Evolutionary conservation across 2,329 filamentous ascomycete species (phyloP), one percentile per base, ranked within the genome.

Genomic region (Berkeleyomyces basicola): DNA sequence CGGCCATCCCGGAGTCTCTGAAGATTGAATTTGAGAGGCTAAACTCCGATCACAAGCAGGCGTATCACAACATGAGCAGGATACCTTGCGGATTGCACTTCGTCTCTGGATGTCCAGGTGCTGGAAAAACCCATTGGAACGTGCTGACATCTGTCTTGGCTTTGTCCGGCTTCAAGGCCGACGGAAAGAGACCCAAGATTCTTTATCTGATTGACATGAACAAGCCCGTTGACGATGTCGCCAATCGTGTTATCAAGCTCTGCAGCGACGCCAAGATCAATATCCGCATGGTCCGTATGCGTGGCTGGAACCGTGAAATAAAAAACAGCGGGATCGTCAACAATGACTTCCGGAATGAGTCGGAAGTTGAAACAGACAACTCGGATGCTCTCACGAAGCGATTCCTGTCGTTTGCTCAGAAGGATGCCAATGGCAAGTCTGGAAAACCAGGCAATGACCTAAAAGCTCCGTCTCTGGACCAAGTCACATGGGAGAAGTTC

Each of bases 131-230:
- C 0, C 74, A 77, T 43, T 77, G 75, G 74, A 77, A 74, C 42
- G 72, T 78, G 66, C 67, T 75, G 0, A 67, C 77, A 2, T 70
- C 75, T 1, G 73, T 72, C 0, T 67, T 77, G 16, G 72, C 74
- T 7, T 72, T 64, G 16, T 39, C 62, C 3, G 47, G 49, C 3
- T 1, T 57, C 31, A 63, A 53, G 23, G 7, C 7, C 11, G 37
- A 59, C 33, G 47, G 39, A 2, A 53, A 57, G 36, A 44, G 63
- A 23, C 49, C 66, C 0, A 72, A 70, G 51, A 71, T 79, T 9
- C 68, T 79, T 0, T 78, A 77, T 58, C 67, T 79, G 0, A 70
- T 78, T 1, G 77, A 79, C 61, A 74, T 79, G 61, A 79, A 79
- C 66, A 73, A 76, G 51, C 74, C 77, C 0, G 72, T 76, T 0